These are phyloP conservation scores for Hemileccinum rubropunctum DNA, from an alignment of 768 basidiomycete species.

Conservation along the genomic window DNA sequence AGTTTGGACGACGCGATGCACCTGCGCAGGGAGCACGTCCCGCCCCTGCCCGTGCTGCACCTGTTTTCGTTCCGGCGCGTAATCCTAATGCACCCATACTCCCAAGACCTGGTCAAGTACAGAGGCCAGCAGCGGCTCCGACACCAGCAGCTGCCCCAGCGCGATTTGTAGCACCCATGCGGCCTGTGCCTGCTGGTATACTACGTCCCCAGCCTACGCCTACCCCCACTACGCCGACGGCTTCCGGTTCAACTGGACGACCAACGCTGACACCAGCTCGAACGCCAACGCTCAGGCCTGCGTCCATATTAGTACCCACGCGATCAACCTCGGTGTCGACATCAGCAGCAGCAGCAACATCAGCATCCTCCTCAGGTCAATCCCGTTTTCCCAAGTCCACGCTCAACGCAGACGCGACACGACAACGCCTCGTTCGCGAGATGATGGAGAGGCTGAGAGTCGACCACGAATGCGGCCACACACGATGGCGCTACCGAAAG, in stretches of 20 bases:
- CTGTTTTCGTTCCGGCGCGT: neutral
- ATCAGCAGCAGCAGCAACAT: neutral
- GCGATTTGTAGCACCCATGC: neutral
- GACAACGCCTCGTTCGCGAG: slow-evolving; percentile 26
- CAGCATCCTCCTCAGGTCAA: neutral
- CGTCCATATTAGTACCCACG: neutral
- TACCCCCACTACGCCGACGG: slow-evolving; percentile 1
- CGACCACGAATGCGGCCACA: slow-evolving; percentile 52
- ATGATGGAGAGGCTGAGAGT: slow-evolving; percentile 41
- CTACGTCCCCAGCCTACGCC: neutral
- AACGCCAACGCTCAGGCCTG: neutral
- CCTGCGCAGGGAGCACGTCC: slow-evolving; percentile 12
- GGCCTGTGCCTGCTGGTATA: neutral
- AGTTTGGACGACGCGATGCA: slow-evolving; percentile 34
- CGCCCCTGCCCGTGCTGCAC: neutral
- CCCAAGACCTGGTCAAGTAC: neutral
- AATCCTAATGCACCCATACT: neutral
- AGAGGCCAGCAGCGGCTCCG: neutral
- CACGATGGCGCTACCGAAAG: slow-evolving; percentile 41
- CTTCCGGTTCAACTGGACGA: neutral
- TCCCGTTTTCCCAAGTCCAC: neutral
- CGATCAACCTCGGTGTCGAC: neutral
- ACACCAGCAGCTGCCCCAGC: neutral
- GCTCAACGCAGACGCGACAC: neutral
- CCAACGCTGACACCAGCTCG: neutral